A percentile compares a stretch with the other conserved stretches of the same genome.
Evolutionary conservation across 768 basidiomycete genomes (phyloP).

Genomic region (Boletus bicolor): DNA sequence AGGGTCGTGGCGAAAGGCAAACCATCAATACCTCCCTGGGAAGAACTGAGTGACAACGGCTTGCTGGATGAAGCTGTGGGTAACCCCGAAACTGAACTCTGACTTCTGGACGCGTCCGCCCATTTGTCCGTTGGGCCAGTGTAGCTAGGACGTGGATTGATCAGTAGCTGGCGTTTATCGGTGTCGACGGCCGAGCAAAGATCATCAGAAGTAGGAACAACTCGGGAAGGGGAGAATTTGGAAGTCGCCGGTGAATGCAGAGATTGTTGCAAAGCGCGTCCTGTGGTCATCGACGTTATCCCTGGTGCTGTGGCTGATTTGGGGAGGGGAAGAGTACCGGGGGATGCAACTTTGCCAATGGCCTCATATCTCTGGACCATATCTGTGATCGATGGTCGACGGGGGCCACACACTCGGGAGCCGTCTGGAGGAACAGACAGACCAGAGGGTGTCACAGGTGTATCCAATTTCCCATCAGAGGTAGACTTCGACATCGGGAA

Average conservation of each 20-base stretch:
- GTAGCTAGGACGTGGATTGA: conserved; percentile 10
- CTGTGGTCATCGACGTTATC: conserved; percentile 12
- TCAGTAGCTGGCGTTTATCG: conserved; percentile 20
- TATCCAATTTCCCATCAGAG: conserved; percentile 39
- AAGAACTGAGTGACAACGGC: conserved; percentile 12
- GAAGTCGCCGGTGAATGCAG: conserved; percentile 23
- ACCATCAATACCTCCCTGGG: conserved; percentile 25
- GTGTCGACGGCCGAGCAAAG: conserved; percentile 8
- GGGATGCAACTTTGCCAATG: conserved; percentile 39
- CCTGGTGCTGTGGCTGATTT: conserved; percentile 26
- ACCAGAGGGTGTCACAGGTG: conserved; percentile 32
- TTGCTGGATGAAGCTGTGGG: conserved; percentile 23
- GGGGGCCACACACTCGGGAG: conserved; percentile 36
- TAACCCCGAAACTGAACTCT: conserved; percentile 21
- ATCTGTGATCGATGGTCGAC: conserved; percentile 79
- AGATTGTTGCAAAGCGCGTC: conserved; percentile 22
- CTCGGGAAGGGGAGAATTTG: conserved; percentile 25
- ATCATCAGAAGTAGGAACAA: conserved; percentile 10
- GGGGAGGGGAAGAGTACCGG: conserved; percentile 30
- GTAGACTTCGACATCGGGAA: conserved; percentile 48
- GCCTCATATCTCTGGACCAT: conserved; percentile 84
- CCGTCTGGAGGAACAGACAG: conserved; percentile 49
- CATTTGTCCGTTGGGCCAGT: conserved; percentile 20
- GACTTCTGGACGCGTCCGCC: conserved; percentile 11
- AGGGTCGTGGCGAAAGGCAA: conserved; percentile 15